phyloP scores from a whole-genome alignment of 345 rosid species.

The Moricandia moricandioides region DNA sequence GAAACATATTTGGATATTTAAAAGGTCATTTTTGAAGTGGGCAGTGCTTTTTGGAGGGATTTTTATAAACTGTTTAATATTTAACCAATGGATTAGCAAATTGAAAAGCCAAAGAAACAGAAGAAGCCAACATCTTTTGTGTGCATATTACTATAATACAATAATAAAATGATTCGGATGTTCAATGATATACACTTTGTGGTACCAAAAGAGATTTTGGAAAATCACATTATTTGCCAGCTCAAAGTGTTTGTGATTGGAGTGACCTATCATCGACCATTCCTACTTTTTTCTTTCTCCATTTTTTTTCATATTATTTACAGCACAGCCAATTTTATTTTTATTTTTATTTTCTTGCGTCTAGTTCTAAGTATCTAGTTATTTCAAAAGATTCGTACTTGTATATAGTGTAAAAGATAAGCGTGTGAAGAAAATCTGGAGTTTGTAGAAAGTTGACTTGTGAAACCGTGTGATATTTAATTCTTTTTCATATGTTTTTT shows the following conservation, averaged over 20 bases:
- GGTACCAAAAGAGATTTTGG: constrained; percentile 36
- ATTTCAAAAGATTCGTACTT: constrained; percentile 24
- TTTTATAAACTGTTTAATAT: neutral
- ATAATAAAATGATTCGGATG: constrained; percentile 39
- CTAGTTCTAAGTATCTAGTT: constrained; percentile 8
- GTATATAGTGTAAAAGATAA: neutral
- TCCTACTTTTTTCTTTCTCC: constrained; percentile 30
- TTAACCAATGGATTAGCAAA: constrained; percentile 6
- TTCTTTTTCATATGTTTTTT: constrained; percentile 11
- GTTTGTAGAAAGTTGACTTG: constrained; percentile 13
- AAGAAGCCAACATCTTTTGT: constrained; percentile 31
- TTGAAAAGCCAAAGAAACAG: constrained; percentile 4
- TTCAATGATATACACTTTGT: constrained; percentile 33
- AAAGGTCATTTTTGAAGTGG: neutral
- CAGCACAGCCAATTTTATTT: neutral
- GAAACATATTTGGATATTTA: neutral
- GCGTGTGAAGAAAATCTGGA: constrained; percentile 28
- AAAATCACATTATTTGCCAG: constrained; percentile 33
- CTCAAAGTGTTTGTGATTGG: constrained; percentile 36
- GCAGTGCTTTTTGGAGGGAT: neutral
- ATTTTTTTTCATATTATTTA: constrained; percentile 1
- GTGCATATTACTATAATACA: constrained; percentile 9
- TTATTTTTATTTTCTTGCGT: neutral
- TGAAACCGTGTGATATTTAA: constrained; percentile 29
- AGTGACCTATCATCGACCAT: constrained; percentile 34